Percentiles rank a stretch among this genome's conserved stretches.
phyloP scores from a whole-genome alignment of 2,329 filamentous ascomycete species.

The Pseudogymnoascus sp. region DNA sequence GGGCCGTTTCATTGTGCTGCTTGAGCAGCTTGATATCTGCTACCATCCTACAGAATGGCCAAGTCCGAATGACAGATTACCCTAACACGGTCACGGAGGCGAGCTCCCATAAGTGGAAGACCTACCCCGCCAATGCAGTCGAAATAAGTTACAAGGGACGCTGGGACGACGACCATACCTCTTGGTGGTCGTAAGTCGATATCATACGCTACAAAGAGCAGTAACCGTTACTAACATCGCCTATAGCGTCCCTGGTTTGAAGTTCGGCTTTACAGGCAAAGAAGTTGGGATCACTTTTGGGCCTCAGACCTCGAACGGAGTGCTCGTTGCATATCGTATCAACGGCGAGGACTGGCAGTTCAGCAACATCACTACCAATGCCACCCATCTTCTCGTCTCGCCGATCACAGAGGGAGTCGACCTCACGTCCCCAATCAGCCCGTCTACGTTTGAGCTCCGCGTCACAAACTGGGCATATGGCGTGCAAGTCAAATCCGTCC shows the following conservation, averaged over 20 bases:
- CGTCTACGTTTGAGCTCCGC: slow-evolving; percentile 46
- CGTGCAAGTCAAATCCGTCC: slow-evolving; percentile 46
- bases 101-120: slow-evolving; percentile 34
- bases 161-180: slow-evolving; percentile 53
- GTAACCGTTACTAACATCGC: not conserved
- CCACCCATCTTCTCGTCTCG: slow-evolving; percentile 47
- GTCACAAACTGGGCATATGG: slow-evolving; percentile 55
- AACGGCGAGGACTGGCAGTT: slow-evolving; percentile 52
- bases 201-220: not conserved
- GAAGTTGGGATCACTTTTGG: slow-evolving; percentile 22
- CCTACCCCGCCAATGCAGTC: slow-evolving; percentile 41
- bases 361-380: slow-evolving; percentile 49
- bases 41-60: slow-evolving; percentile 27
- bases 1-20: not conserved
- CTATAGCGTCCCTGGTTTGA: slow-evolving; percentile 18
- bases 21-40: slow-evolving; percentile 13
- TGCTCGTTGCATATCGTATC: slow-evolving; percentile 51
- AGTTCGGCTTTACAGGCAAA: slow-evolving; percentile 22
- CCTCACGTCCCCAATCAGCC: slow-evolving; percentile 35
- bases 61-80: slow-evolving; percentile 34
- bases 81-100: slow-evolving; percentile 33
- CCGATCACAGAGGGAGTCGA: slow-evolving; percentile 37
- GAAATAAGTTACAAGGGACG: slow-evolving; percentile 55
- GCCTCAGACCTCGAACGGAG: slow-evolving; percentile 14
- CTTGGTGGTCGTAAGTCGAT: slow-evolving; percentile 48